Conservation (phyloP, 768 basidiomycete genomes). For the Boletus vinaceobasis region DNA sequence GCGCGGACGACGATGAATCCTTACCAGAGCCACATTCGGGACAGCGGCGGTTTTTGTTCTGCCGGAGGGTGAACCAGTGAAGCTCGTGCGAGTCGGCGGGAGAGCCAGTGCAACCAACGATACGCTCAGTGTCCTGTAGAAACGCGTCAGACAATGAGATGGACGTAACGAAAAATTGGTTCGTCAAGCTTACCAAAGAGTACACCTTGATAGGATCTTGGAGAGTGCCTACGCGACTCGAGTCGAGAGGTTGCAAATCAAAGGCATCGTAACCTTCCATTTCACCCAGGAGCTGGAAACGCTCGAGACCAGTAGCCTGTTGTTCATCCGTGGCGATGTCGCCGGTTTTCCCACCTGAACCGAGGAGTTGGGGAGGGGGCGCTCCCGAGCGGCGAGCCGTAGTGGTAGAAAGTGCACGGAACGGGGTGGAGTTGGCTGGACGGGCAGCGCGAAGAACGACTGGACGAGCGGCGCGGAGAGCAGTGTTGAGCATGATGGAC, state of each 20-base stretch:
- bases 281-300: conserved; percentile 88
- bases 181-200: conserved; percentile 62
- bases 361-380: conserved; percentile 63
- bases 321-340: conserved; percentile 80
- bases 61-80: conserved; percentile 71
- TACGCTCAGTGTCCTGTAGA: conserved; percentile 69
- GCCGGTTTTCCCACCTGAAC: conserved; percentile 68
- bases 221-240: conserved; percentile 84
- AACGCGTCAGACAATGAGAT: neutral
- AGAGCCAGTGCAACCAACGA: conserved; percentile 91
- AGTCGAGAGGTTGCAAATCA: conserved; percentile 80
- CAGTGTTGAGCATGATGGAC: conserved; percentile 26
- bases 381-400: conserved; percentile 54
- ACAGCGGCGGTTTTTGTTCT: conserved; percentile 76
- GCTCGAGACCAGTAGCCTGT: conserved; percentile 95
- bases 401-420: conserved; percentile 61
- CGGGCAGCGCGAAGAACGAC: conserved; percentile 20
- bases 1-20: conserved; percentile 24
- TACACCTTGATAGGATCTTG: conserved; percentile 83
- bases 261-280: conserved; percentile 88
- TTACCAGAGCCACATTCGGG: conserved; percentile 90
- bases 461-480: conserved; percentile 28
- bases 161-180: neutral
- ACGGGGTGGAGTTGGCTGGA: conserved; percentile 23
- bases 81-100: conserved; percentile 96